Base-by-base conservation (phyloP, 306 rosid species). In the Lithocarpus polystachyus region DNA sequence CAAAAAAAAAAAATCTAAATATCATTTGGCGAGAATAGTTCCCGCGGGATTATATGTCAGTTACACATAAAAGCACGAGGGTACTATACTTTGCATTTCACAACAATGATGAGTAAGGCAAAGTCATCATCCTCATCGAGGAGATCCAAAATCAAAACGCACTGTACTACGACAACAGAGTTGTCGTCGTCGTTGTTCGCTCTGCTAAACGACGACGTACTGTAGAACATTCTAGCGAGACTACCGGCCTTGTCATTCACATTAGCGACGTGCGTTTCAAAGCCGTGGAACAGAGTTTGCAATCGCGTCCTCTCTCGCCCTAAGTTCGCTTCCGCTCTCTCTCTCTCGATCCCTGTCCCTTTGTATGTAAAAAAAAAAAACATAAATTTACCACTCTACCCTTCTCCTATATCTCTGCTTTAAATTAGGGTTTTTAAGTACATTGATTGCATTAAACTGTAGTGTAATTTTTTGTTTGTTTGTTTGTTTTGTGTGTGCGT, bases 321-420 rank as follows among this genome's bases (percentile, higher is more conserved):
- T 18, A 92, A 90, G 54, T 84, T 92, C 79, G 82, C 93, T 20
- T 84, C 92, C 2, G 93, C 95, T 17, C 88, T 92, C 73, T 92
- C 73, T 89, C 97, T 71, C 89, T 92, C 82, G 81, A 90, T 15
- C 91, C 89, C 77, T 84, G 82, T 2, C 80, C 79, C 7, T 45
- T 10, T 35, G 97, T 92, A 74, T 6, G 45, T 40, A 40, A 40
- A 37, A 37, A 35, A 4, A 33, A 40, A 26, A 26, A 26, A 26
- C 2, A 1, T 0, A 40, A 7, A 23, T 75, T 65, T 75, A 9
- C 48, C 57, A 23, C 67, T 12, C 37, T n/a, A 23, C 6, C 3
- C 24, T 6, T 22, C 59, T 29, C 23, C 13, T 19, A 40, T 40
- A 2, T 40, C 45, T 40, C 45, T 48, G 9, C 22, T 4, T 71